Evolutionary conservation across 1,139 yeast species (phyloP), one percentile per base, ranked within the genome.

Genomic region (Suhomyces bokatorum): DNA sequence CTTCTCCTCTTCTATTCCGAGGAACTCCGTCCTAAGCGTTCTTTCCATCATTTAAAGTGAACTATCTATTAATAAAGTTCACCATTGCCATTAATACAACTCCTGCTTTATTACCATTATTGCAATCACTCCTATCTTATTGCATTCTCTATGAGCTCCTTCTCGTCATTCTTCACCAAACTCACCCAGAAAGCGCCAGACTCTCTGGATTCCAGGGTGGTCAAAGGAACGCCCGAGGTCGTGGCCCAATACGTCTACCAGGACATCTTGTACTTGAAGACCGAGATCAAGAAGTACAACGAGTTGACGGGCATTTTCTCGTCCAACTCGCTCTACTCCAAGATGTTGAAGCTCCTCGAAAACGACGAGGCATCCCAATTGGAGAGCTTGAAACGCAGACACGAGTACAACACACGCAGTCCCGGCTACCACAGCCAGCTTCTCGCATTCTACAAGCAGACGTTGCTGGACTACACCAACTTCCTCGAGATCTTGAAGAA

Each of bases 401-500:
- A 39, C 35, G 44, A 46, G 28, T 42, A 54, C 36, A 48, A 54
- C 16, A 42, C 44, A 6, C 49, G 39, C 20, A 45, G 44, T 31
- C 15, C 43, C 6, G 39, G 40, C 22, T 60, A 55, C 40, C 55
- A 59, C 13, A 41, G 39, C 9, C 54, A 51, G 37, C 49, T 61
- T 16, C 47, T 60, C 9, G 44, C 46, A 15, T 34, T 53, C 16
- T 55, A 56, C 46, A 59, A 56, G 40, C 41, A 42, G 16, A 55
- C 56, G 7, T 42, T 61, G 15, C 48, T 44, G 12, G 67, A 63
- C 30, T 59, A 53, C 40, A 44, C 49, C 12, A 49, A 55, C 37
- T 48, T 63, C n/a, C 39, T 59, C 26, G 62, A 56, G n/a, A 49
- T 58, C 14, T 49, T 60, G 43, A 52, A 56, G 43, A 60, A 60